Evolutionary conservation across 2,329 filamentous ascomycete species (phyloP), one percentile per base, ranked within the genome.

Genomic region (Epichloe scottii): DNA sequence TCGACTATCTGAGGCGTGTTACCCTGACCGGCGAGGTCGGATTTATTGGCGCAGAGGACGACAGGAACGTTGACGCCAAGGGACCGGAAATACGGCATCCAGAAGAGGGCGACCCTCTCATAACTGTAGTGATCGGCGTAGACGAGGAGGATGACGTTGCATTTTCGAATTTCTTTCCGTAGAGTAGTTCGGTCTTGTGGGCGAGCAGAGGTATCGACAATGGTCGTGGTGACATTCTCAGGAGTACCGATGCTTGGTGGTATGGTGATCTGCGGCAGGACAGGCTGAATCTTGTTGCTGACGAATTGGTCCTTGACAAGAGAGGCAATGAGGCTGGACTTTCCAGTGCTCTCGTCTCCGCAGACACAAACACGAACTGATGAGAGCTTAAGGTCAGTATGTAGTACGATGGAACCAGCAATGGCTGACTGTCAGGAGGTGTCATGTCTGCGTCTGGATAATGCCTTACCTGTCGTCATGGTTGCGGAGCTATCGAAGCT

Each of bases 81-180:
- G 4, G 90, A 95, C 54, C 93, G 86, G 64, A 98, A 97, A 68
- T 96, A 94, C 11, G 93, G 93, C 79, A 98, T 86, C 93, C 93
- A 98, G 68, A 97, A 98, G 44, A 98, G 75, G 3, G 91, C 93
- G 3, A 98, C 90, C 38, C 93, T 78, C 66, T 98, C 93, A 71
- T 97, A 98, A 76, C 90, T 97, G 73, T 98, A 98, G 70, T 97
- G 91, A 66, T 98, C 93, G 58, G 90, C 90, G 68, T 98, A 98
- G 50, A 98, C 90, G 42, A 98, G 81, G 17, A 97, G 77, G 57
- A 98, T 97, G 58, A 96, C 91, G 66, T 96, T 98, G 62, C 86
- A 93, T 68, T 96, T 96, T 57, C 93, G 84, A 55, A 98, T 90
- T 71, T 97, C 93, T 65, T 93, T 93, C 55, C 90, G 85, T 53